A percentile compares a stretch with the other conserved stretches of the same genome.
Conservation (phyloP, 2,329 filamentous ascomycete genomes). For the Bipolaris oryzae region DNA sequence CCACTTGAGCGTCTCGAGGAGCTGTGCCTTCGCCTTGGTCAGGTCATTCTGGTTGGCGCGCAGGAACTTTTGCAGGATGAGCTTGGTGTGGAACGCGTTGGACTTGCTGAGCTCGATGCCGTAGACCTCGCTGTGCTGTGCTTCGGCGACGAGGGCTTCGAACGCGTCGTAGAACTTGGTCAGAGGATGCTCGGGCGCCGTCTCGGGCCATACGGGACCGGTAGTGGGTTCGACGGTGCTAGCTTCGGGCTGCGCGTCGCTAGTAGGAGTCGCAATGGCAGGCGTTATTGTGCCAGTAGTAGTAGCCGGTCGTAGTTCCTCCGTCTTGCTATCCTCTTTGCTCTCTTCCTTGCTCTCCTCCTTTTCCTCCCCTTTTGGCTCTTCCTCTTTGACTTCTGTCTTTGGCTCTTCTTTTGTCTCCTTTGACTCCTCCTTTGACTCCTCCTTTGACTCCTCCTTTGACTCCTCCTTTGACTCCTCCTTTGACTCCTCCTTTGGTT, state of each 20-base stretch:
- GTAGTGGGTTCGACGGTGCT: slow-evolving; percentile 13
- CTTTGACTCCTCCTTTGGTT: not conserved
- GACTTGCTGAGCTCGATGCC: slow-evolving; percentile 68
- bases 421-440: not conserved
- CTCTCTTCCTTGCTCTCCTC: slow-evolving; percentile 3
- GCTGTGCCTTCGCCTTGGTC: slow-evolving; percentile 75
- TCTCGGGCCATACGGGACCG: slow-evolving; percentile 45
- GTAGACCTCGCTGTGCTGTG: slow-evolving; percentile 80
- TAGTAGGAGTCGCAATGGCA: slow-evolving; percentile 11
- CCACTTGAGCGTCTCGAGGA: slow-evolving; percentile 81
- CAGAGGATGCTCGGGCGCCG: slow-evolving; percentile 52
- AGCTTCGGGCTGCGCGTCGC: slow-evolving; percentile 5
- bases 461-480: not conserved
- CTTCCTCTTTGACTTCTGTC: not conserved
- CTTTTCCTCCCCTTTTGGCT: not conserved
- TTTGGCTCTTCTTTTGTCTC: not conserved
- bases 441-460: not conserved
- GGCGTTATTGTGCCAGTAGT: not conserved
- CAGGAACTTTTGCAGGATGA: slow-evolving; percentile 91
- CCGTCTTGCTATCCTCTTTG: slow-evolving; percentile 2
- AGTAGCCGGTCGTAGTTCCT: not conserved
- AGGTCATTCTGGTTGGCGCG: slow-evolving; percentile 84
- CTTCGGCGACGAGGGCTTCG: slow-evolving; percentile 61
- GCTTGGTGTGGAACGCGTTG: slow-evolving; percentile 73
- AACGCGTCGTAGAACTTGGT: slow-evolving; percentile 64